phyloP scores from a whole-genome alignment of 371 early-diverging fungal species.

The Syncephalastrum monosporum region DNA sequence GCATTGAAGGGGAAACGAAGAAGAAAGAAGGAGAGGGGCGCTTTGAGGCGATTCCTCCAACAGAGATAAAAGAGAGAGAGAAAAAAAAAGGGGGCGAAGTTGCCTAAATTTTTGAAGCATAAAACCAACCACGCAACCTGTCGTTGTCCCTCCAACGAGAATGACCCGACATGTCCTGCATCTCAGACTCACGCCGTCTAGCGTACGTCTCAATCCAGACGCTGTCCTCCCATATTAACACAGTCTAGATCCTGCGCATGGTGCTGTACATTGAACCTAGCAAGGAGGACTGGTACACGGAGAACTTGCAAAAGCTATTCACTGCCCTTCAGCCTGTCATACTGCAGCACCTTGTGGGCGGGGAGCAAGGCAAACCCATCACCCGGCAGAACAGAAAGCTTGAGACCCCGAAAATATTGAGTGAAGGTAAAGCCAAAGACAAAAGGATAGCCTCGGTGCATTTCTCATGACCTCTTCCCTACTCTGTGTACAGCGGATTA shows the following conservation, averaged over 20 bases:
- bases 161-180: slow-evolving; percentile 1
- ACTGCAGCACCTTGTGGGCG: slow-evolving; percentile 12
- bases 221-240: not conserved
- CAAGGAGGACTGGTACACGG: slow-evolving; percentile 18
- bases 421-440: not conserved
- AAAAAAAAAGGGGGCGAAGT: not conserved
- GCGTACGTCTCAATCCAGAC: not conserved
- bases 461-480: too few species aligned
- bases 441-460: not conserved
- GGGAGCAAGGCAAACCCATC: slow-evolving; percentile 6
- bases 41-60: slow-evolving; percentile 2
- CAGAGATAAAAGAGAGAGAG: not conserved
- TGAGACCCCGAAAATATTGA: not conserved
- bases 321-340: slow-evolving; percentile 15
- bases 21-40: not conserved
- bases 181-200: not conserved
- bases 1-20: slow-evolving; percentile 3
- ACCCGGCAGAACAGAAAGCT: slow-evolving; percentile 9
- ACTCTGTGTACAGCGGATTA: not conserved
- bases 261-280: slow-evolving; percentile 7
- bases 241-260: slow-evolving; percentile 10
- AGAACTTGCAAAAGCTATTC: slow-evolving; percentile 4
- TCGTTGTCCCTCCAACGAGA: not conserved
- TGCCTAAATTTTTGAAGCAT: not conserved
- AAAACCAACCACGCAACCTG: not conserved